phyloP scores from a whole-genome alignment of 1,284 basidiomycete genomes.

The Ceratobasidium sp. region DNA sequence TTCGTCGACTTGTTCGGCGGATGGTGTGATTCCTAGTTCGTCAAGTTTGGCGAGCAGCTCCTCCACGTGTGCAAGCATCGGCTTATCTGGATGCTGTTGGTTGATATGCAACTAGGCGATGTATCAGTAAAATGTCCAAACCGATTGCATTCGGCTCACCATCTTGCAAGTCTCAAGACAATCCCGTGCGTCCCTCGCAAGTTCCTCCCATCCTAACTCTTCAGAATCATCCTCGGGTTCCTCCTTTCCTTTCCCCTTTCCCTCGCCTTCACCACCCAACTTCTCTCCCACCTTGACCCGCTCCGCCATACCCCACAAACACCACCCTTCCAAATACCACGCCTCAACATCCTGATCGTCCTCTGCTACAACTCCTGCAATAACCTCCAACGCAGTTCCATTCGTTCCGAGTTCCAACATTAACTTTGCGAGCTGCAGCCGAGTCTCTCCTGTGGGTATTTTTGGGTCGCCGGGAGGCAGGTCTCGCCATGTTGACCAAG shows the following conservation, averaged over 20 bases:
- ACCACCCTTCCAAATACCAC: slow-evolving; percentile 96
- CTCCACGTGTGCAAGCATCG: slow-evolving; percentile 78
- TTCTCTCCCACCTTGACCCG: slow-evolving; percentile 57
- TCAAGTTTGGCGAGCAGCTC: slow-evolving; percentile 80
- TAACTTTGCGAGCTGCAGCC: slow-evolving; percentile 81
- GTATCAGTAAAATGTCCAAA: slow-evolving; percentile 19
- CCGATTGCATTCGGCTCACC: slow-evolving; percentile 59
- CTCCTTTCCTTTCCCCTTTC: slow-evolving; percentile 53
- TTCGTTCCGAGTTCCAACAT: slow-evolving; percentile 83
- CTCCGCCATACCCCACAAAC: slow-evolving; percentile 84
- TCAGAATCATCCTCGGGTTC: slow-evolving; percentile 64
- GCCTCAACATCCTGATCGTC: slow-evolving; percentile 92
- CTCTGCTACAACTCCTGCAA: slow-evolving; percentile 81
- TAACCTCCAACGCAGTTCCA: slow-evolving; percentile 75
- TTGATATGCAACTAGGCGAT: slow-evolving; percentile 72
- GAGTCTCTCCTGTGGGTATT: slow-evolving; percentile 78
- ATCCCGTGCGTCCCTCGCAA: slow-evolving; percentile 81
- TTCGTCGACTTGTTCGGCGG: slow-evolving; percentile 64
- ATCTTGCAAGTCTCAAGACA: slow-evolving; percentile 84
- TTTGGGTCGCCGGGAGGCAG: slow-evolving; percentile 74
- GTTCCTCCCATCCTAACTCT: slow-evolving; percentile 77
- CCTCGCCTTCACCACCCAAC: slow-evolving; percentile 58
- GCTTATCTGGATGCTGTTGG: slow-evolving; percentile 78
- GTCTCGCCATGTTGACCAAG: slow-evolving; percentile 80
- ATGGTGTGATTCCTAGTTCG: slow-evolving; percentile 72